Evolutionary conservation across 1,139 yeast genomes (phyloP), one percentile per base, ranked within the genome.

Genomic region (Protomyces gravidus): DNA sequence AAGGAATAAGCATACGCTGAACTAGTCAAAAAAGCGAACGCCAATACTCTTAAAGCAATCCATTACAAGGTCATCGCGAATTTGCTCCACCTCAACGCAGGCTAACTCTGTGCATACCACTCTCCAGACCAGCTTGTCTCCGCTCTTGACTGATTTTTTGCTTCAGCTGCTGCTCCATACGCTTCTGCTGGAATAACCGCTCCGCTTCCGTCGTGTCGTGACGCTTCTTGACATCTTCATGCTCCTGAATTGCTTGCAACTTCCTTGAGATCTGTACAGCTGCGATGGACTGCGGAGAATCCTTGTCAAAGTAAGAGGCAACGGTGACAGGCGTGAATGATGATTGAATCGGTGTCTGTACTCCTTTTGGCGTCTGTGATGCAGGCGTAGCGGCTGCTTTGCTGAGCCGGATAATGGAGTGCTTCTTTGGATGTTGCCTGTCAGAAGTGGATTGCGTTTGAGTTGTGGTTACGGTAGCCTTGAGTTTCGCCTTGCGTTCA

Each of bases 401-500:
- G 6, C 30, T 19, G 21, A 53, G 46, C 15, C 51, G 49, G 19
- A 53, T 28, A 19, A 53, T 39, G 47, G 51, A 45, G 36, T 53
- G 58, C 17, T 46, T 53, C 40, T 53, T 53, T 21, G 23, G 46
- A 11, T 33, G 13, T 33, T 39, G 47, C 15, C 48, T 25, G n/a
- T 36, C 42, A 6, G 58, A 53, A 5, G 39, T 25, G 2, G 58
- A 53, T 11, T 9, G 42, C 11, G 42, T 36, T 9, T 13, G 11
- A 23, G 21, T 36, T 23, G 23, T 36, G 7, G 42, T 36, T 4
- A 30, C 36, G 2, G 46, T 46, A 19, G 42, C 39, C 32, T 46
- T 45, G n/a, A 32, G 19, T 13, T 46, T 45, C 2, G 58, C 58
- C 27, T 27, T 32, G 5, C 58, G 50, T 30, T 45, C 50, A n/a